phyloP scores from a whole-genome alignment of 768 basidiomycete species.

The Boletus insuetus region DNA sequence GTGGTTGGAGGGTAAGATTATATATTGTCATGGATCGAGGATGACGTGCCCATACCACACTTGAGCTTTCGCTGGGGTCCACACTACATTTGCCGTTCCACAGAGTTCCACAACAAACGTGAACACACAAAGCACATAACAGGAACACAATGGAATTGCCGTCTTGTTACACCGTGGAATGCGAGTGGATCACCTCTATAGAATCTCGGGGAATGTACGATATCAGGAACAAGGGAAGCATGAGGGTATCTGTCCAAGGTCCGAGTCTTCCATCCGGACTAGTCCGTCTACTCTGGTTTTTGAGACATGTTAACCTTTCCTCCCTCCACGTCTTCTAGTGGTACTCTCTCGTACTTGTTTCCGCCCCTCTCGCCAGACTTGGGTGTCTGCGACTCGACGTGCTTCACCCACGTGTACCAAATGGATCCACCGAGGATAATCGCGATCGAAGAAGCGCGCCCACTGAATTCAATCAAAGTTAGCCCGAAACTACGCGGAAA shows the following conservation, averaged over 20 bases:
- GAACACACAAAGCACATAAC: background rate
- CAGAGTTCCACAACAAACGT: background rate
- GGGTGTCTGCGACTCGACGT: slow-evolving; percentile 55
- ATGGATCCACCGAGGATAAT: slow-evolving; percentile 81
- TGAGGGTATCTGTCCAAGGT: slow-evolving; percentile 16
- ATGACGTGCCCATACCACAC: background rate
- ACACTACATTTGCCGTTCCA: slow-evolving; percentile 8
- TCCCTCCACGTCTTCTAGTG: slow-evolving; percentile 62
- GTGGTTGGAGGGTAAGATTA: background rate
- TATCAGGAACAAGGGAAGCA: slow-evolving; percentile 5
- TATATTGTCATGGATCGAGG: slow-evolving; percentile 12
- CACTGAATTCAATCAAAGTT: slow-evolving; percentile 41
- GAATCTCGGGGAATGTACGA: slow-evolving; percentile 3
- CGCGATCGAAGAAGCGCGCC: slow-evolving; percentile 76
- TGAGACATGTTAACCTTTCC: slow-evolving; percentile 33
- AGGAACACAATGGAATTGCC: background rate
- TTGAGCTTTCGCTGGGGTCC: background rate
- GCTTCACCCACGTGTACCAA: slow-evolving; percentile 88
- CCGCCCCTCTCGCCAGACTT: slow-evolving; percentile 29
- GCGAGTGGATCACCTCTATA: slow-evolving; percentile 9
- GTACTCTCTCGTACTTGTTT: slow-evolving; percentile 55
- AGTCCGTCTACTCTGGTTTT: slow-evolving; percentile 28
- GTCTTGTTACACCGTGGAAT: slow-evolving; percentile 1
- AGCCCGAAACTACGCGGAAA: background rate
- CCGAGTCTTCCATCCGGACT: background rate